phyloP scores from a whole-genome alignment of 805 yeast species.

The Metschnikowia picachoensis region DNA sequence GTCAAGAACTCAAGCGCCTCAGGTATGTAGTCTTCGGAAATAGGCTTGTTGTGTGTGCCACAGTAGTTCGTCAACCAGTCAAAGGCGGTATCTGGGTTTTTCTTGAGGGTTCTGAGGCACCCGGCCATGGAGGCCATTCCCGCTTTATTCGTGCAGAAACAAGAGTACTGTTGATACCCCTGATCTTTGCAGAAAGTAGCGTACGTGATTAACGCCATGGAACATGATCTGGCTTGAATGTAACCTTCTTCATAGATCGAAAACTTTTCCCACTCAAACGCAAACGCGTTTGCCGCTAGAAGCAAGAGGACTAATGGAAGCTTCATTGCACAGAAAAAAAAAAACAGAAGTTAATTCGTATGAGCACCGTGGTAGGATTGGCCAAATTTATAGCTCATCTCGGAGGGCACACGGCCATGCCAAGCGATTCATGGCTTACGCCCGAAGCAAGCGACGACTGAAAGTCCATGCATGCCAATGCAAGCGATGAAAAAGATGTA shows the following conservation, averaged over 20 bases:
- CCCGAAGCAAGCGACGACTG: not conserved
- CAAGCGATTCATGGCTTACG: not conserved
- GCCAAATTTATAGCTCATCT: too few relatives aligned
- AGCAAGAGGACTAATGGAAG: too few relatives aligned
- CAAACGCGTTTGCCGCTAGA: not conserved
- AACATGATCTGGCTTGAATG: not conserved
- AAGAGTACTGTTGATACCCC: not conserved
- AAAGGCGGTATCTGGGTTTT: not conserved
- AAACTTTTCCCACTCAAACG: not conserved
- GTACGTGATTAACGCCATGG: not conserved
- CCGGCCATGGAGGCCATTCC: slow-evolving; percentile 1
- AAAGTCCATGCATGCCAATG: not conserved
- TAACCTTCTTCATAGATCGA: not conserved
- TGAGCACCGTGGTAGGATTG: not conserved
- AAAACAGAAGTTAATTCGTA: not conserved
- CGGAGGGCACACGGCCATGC: not conserved
- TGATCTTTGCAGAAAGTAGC: not conserved
- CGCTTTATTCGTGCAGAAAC: not conserved
- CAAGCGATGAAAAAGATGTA: not conserved
- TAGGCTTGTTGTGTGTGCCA: not conserved
- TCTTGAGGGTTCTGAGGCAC: not conserved
- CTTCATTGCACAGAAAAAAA: not conserved
- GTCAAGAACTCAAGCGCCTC: not conserved
- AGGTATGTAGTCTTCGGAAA: not conserved
- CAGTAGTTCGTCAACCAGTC: not conserved